phyloP scores from a whole-genome alignment of 768 basidiomycete genomes.

The Auricularia sp. region DNA sequence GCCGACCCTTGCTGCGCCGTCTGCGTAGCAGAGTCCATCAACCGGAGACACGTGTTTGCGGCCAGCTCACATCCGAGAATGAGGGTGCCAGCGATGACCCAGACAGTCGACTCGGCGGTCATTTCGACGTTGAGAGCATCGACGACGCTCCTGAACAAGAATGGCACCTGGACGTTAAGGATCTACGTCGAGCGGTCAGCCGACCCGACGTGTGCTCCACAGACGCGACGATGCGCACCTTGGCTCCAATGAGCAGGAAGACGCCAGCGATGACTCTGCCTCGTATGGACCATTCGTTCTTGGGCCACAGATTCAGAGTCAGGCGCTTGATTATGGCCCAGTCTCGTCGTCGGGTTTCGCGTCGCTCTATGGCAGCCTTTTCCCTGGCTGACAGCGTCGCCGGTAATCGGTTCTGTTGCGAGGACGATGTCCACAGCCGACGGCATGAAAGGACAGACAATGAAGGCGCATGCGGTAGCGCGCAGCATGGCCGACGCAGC shows the following conservation, averaged over 20 bases:
- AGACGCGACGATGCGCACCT: conserved; percentile 42
- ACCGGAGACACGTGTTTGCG: not conserved
- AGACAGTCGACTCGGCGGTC: conserved; percentile 64
- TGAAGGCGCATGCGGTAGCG: not conserved
- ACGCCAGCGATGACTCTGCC: conserved; percentile 76
- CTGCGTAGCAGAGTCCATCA: conserved; percentile 30
- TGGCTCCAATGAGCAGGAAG: conserved; percentile 67
- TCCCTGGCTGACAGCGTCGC: not conserved
- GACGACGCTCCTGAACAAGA: conserved; percentile 86
- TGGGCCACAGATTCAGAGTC: conserved; percentile 89
- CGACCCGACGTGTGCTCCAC: not conserved
- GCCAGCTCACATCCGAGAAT: conserved; percentile 75
- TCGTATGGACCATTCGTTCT: conserved; percentile 71
- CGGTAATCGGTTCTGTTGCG: not conserved
- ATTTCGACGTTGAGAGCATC: conserved; percentile 83
- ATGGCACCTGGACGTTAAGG: conserved; percentile 96
- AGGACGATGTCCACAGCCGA: not conserved
- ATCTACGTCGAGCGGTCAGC: conserved; percentile 36
- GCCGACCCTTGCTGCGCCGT: conserved; percentile 82
- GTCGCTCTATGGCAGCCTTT: not conserved
- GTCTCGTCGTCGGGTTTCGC: conserved; percentile 38
- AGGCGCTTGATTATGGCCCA: conserved; percentile 79
- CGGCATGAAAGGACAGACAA: not conserved
- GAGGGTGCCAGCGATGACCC: conserved; percentile 83
- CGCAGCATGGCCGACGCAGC: not conserved